Conservation (phyloP, 73 alveolate species). For the Paraurostyla sp. region DNA sequence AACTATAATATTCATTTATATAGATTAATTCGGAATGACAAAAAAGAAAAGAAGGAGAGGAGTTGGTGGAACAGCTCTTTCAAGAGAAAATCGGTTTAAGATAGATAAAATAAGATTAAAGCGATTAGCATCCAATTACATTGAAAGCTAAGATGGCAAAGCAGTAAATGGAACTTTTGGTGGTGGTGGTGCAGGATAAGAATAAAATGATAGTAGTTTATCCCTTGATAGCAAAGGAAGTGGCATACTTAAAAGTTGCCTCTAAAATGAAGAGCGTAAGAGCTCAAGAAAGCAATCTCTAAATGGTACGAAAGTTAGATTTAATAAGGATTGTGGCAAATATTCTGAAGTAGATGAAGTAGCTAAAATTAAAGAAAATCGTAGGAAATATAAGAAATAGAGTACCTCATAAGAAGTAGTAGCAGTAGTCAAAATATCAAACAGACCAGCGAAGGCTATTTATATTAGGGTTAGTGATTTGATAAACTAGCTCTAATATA, state of each 20-base stretch:
- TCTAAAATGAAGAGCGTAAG: neutral
- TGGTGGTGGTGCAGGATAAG: too few species aligned
- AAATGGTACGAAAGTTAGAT: slow-evolving; percentile 31
- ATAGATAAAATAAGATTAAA: neutral
- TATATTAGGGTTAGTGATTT: neutral
- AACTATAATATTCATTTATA: neutral
- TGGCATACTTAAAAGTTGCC: neutral
- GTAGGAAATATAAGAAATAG: slow-evolving; percentile 1
- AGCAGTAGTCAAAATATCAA: neutral
- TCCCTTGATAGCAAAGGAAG: neutral
- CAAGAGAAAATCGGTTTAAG: neutral
- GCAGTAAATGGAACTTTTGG: too few species aligned
- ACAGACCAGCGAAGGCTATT: slow-evolving; percentile 1
- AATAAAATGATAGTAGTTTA: too few species aligned
- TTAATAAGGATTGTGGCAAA: neutral
- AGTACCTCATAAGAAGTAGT: neutral
- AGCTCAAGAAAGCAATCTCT: neutral
- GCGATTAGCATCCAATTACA: neutral
- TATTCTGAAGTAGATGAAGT: slow-evolving; percentile 24
- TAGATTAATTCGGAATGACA: neutral
- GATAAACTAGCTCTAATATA: neutral
- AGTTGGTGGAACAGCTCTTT: neutral
- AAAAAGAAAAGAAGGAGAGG: neutral
- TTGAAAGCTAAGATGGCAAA: slow-evolving; percentile 10
- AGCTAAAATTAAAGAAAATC: neutral